These are phyloP conservation scores for Gossypium bickii DNA, from an alignment of 345 rosid genomes.

Conservation along the genomic window DNA sequence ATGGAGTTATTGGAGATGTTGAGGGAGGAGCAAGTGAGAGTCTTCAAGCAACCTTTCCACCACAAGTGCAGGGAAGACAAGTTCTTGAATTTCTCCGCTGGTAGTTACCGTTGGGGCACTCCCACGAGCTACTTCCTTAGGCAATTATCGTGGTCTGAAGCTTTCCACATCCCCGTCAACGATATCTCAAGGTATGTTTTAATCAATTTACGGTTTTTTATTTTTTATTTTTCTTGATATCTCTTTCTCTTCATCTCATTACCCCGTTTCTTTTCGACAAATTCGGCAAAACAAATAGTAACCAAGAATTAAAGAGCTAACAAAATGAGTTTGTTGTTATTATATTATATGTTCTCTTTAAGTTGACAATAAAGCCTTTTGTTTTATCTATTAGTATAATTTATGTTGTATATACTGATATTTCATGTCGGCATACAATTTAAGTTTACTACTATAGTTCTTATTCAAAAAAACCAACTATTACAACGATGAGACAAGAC, in stretches of 20 bases:
- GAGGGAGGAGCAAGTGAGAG: constrained; percentile 66
- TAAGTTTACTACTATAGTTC: background rate
- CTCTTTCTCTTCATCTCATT: background rate
- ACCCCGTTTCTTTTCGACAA: background rate
- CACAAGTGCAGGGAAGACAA: constrained; percentile 48
- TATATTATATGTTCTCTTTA: background rate
- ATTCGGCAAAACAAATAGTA: background rate
- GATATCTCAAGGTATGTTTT: constrained; percentile 36
- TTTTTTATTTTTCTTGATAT: no score
- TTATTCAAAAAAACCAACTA: background rate
- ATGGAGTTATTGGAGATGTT: constrained; percentile 61
- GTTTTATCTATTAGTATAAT: background rate
- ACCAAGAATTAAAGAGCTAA: background rate
- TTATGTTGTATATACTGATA: background rate
- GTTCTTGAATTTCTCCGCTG: constrained; percentile 48
- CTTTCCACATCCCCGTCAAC: constrained; percentile 81
- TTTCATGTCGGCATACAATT: constrained; percentile 13
- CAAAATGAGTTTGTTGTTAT: background rate
- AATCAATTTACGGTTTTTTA: constrained; percentile 24
- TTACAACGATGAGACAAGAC: background rate
- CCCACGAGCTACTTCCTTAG: constrained; percentile 68
- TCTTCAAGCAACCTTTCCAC: constrained; percentile 65
- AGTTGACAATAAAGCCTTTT: background rate
- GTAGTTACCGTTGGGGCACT: constrained; percentile 95
- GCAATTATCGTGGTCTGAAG: constrained; percentile 93